Evolutionary conservation across 345 rosid species (phyloP), one percentile per base, ranked within the genome.

Genomic region (Ricinus communis): DNA sequence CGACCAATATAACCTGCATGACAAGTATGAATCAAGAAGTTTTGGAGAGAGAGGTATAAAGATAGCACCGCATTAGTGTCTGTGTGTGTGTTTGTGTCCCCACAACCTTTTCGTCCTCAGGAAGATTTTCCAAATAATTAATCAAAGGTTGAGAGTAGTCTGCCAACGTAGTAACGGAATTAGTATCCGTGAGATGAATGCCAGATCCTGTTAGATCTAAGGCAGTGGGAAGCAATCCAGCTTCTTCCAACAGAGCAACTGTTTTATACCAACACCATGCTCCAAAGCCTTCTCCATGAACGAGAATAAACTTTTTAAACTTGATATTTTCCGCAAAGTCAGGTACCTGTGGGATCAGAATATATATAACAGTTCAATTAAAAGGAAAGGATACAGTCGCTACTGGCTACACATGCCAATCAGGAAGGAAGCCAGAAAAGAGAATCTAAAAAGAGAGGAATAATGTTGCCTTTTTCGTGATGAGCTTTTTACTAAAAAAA

Each of bases 261-360:
- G 88, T 86, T 79, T 94, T 91, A 80, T 94, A 94, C 98, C 98
- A 94, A 83, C 97, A 91, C 98, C 98, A 94, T 22, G 98, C 98
- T 53, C 98, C 98, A 84, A 90, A 94, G 0, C 98, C 98, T 82
- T 88, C 98, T 75, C 98, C 98, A 14, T 94, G 97, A 64, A 94
- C 80, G 68, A 94, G 57, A 19, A 94, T 79, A 18, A 91, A 66
- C 66, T 81, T 94, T 77, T 83, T 94, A 46, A 81, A 75, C 53
- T 77, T 83, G 59, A 94, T 64, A 60, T 81, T 83, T 80, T 91
- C 97, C 77, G 85, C 62, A 80, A 87, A 78, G 49, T 90, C 96
- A 21, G 86, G 77, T 61, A 77, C 87, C 98, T 94, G 85, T 2
- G 8, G 47, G 63, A 10, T n/a, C n/a, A n/a, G n/a, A n/a, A n/a